Base-by-base conservation (phyloP, 495 filamentous ascomycete genomes). In the Hypomontagnella monticulosa region DNA sequence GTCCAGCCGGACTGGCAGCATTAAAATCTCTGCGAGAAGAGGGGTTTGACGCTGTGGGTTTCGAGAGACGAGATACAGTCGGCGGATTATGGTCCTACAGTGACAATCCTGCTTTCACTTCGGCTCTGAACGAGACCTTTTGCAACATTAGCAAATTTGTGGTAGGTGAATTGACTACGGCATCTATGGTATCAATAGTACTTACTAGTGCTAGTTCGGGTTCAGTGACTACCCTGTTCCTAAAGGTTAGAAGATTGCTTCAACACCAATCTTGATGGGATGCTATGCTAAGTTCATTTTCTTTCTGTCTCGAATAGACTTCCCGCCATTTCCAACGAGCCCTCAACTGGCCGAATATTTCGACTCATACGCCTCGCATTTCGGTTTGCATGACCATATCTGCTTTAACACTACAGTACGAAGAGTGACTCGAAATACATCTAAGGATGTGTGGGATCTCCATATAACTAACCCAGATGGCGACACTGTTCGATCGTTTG, bases 1-100 rank as follows among this genome's bases (percentile, higher is more conserved):
- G 69, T 14, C 47, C 56, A 3, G 53, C 54, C 30, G 66, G 71
- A 49, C 30, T 68, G 11, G 54, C 61, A 3, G 58, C 61, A 8
- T 48, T 67, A 12, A 73, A 67, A 36, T 32, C 30, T 15, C 46
- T 70, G 12, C 48, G 57, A 16, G 66, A 72, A 15, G 71, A 66
- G 30, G 57, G 61, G 6, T 71, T 71, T 36, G 19, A 70, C 14
- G 57, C 44, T 2, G 55, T 68, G 16, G 56, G 38, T 0, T 69
- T 61, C n/a, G 71, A 72, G 44, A 59, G 59, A 37, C 49, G 65
- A 57, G 48, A 71, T 19, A 41, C 42, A 30, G 41, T 66, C 33
- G 61, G 68, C 5, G 64, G 71, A n/a, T 47, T 73, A 2, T 73
- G 62, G 66, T 58, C 54, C 23, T 61, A 58, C 10, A 61, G 41